phyloP scores from a whole-genome alignment of 371 early-diverging fungal genomes.

The Mucor velutinosus region DNA sequence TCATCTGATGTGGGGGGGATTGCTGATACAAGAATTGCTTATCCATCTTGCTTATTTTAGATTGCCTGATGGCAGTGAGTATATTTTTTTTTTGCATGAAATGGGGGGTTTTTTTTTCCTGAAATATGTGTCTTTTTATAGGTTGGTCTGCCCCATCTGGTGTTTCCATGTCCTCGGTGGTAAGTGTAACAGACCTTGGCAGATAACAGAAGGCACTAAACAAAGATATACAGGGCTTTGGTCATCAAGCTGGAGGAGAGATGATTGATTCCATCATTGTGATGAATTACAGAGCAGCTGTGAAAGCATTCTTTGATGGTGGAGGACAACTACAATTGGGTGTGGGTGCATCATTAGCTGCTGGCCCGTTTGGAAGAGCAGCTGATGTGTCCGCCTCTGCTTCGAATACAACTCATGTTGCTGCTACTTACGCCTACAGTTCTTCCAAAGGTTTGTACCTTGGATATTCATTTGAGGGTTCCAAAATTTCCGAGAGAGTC shows the following conservation, averaged over 20 bases:
- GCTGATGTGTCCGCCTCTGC: slow-evolving; percentile 35
- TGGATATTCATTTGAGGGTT: slow-evolving; percentile 47
- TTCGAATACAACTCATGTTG: slow-evolving; percentile 30
- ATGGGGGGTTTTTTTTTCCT: background rate
- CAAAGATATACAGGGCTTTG: slow-evolving; percentile 29
- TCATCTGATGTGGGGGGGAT: background rate
- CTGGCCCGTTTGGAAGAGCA: slow-evolving; percentile 39
- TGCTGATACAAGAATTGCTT: background rate
- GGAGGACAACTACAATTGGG: slow-evolving; percentile 49
- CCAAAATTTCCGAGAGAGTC: slow-evolving; percentile 41
- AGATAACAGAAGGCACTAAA: background rate
- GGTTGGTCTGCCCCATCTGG: slow-evolving; percentile 53
- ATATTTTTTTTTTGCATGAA: background rate
- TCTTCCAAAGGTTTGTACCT: slow-evolving; percentile 39
- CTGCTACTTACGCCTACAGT: slow-evolving; percentile 48
- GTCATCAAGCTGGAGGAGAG: slow-evolving; percentile 41
- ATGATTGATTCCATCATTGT: slow-evolving; percentile 44
- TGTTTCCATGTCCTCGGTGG: slow-evolving; percentile 38
- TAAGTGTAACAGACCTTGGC: slow-evolving; percentile 18
- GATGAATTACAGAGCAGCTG: slow-evolving; percentile 46
- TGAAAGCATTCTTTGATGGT: slow-evolving; percentile 44
- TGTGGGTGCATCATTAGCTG: slow-evolving; percentile 35
- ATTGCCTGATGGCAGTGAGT: slow-evolving; percentile 44
- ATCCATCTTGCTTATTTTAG: background rate
- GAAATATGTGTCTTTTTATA: slow-evolving; percentile 8